Base-by-base conservation (phyloP, 1,284 basidiomycete genomes). In the Marasmius fiardii region DNA sequence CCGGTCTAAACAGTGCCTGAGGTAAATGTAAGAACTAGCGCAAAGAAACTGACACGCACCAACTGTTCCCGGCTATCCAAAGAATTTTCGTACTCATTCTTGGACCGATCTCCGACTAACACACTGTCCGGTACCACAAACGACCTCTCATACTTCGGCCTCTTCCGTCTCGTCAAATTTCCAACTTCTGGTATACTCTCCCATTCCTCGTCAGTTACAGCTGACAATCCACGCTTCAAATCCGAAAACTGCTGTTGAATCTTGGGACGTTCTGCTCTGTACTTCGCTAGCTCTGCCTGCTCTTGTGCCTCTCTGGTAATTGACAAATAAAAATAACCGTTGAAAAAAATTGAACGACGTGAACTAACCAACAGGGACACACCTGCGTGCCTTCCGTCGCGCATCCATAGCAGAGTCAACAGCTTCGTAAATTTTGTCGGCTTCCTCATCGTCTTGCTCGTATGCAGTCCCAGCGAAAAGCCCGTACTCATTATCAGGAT, bases 401-500 rank as follows among this genome's bases (percentile, higher is more conserved):
- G 87, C 82, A 67, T 98, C 95, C 90, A 99, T 96, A 48, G 88
- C 87, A 51, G 83, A 78, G 68, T 98, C 95, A 2, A 98, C 94
- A 21, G 76, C 66, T 24, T 97, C 95, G 72, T 97, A 99, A 54
- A 98, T 97, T 63, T 83, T 82, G 71, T 99, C 96, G 0, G 96
- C 97, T 69, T 98, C 96, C 66, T 98, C 95, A 62, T 99, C 97
- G 63, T 99, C 96, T 53, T 92, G 89, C 69, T 99, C 96, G 70
- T 99, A 98, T 0, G 93, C 93, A 7, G 90, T 94, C 7, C 94
- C 94, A 0, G 95, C 93, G 68, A 99, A 98, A 7, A 99, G 81
- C 35, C 95, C 96, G 58, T 88, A 90, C 75, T 99, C 95, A 69
- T 98, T 96, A 68, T 99, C 97, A 5, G 95, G 96, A 70, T 99